Evolutionary conservation across 1,284 basidiomycete genomes (phyloP).

Genomic region (Golubevia pallescens): DNA sequence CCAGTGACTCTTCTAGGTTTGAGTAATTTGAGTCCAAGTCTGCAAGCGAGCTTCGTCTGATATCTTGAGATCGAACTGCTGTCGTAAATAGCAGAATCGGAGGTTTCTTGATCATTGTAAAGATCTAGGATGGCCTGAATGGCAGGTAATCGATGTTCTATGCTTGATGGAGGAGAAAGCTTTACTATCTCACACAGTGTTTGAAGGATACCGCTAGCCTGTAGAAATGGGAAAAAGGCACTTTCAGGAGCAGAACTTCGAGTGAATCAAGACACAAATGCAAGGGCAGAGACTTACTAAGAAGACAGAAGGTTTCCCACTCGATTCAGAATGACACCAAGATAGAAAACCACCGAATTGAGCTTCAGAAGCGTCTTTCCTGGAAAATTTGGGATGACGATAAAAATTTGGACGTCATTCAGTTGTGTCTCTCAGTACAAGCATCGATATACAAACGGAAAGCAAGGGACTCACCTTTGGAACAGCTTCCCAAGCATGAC

Average conservation of each 20-base stretch:
- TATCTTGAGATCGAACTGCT: slow-evolving; percentile 63
- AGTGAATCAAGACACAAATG: slow-evolving; percentile 6
- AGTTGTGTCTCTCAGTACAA: not conserved
- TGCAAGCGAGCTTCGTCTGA: slow-evolving; percentile 47
- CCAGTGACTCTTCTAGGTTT: slow-evolving; percentile 16
- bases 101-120: slow-evolving; percentile 62
- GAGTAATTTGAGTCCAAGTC: slow-evolving; percentile 50
- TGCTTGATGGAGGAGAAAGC: slow-evolving; percentile 65
- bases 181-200: slow-evolving; percentile 78
- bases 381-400: slow-evolving; percentile 2
- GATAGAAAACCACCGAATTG: slow-evolving; percentile 14
- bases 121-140: slow-evolving; percentile 36
- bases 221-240: slow-evolving; percentile 69
- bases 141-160: slow-evolving; percentile 16
- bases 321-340: slow-evolving; percentile 8
- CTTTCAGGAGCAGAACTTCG: slow-evolving; percentile 26
- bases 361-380: slow-evolving; percentile 27
- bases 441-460: not conserved
- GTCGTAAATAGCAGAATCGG: slow-evolving; percentile 62
- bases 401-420: not conserved
- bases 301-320: slow-evolving; percentile 8
- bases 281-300: slow-evolving; percentile 6
- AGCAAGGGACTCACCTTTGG: slow-evolving; percentile 70
- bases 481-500: slow-evolving; percentile 77
- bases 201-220: slow-evolving; percentile 77